Conservation (phyloP, 805 yeast species). For the Trichomonascus vanleenenianus region DNA sequence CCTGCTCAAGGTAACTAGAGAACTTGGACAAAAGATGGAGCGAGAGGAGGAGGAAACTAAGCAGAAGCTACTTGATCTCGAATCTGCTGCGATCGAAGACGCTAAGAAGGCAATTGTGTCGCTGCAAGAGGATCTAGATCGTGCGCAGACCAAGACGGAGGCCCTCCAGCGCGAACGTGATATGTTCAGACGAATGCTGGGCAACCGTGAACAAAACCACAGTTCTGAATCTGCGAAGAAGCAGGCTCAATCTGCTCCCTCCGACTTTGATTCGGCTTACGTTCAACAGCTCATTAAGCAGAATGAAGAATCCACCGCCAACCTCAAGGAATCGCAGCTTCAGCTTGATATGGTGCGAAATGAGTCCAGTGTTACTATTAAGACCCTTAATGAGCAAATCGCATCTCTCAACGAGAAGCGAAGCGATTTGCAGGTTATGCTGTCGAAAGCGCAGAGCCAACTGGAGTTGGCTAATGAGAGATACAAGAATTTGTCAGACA, state of each 20-base stretch:
- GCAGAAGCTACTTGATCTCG: slow-evolving; percentile 19
- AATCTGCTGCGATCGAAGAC: slow-evolving; percentile 27
- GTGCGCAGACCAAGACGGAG: slow-evolving; percentile 43
- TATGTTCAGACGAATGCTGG: slow-evolving; percentile 39
- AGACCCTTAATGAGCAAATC: slow-evolving; percentile 43
- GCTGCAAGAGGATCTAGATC: slow-evolving; percentile 32
- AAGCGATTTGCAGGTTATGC: slow-evolving; percentile 40
- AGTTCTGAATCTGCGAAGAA: slow-evolving; percentile 2
- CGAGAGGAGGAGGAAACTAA: slow-evolving; percentile 38
- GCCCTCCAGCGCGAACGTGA: slow-evolving; percentile 63
- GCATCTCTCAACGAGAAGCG: slow-evolving; percentile 34
- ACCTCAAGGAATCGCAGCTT: slow-evolving; percentile 25
- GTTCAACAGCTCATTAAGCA: slow-evolving; percentile 14
- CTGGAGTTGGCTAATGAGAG: slow-evolving; percentile 48
- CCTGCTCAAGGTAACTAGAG: slow-evolving; percentile 58
- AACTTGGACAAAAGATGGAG: slow-evolving; percentile 66
- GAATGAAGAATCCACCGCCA: slow-evolving; percentile 17
- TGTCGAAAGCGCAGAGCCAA: slow-evolving; percentile 50
- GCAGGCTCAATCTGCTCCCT: slow-evolving; percentile 1
- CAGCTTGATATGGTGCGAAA: slow-evolving; percentile 33
- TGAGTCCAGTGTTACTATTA: slow-evolving; percentile 38
- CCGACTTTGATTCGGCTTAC: not conserved
- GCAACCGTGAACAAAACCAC: slow-evolving; percentile 6
- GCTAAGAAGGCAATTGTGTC: slow-evolving; percentile 28
- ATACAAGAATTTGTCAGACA: slow-evolving; percentile 34